Percentiles rank a stretch among this genome's conserved stretches.
Conservation (phyloP, 2,329 filamentous ascomycete genomes). For the Allantophomopsis lycopodina region DNA sequence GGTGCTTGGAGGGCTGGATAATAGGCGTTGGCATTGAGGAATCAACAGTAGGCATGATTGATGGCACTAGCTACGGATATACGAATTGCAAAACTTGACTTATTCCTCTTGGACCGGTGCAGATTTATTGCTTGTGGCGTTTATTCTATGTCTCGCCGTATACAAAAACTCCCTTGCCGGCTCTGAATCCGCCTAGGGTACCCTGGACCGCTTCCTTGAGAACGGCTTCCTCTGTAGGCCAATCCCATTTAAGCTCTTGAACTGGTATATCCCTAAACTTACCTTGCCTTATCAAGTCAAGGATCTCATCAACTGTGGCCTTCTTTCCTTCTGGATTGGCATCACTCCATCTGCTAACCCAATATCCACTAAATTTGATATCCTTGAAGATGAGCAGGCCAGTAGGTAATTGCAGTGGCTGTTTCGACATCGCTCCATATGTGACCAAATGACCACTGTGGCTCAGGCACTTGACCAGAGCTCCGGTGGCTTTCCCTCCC, state of each 20-base stretch:
- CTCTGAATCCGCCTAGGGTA: constrained; percentile 70
- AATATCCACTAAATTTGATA: constrained; percentile 81
- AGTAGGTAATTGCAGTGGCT: constrained; percentile 70
- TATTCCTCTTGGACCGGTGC: no score
- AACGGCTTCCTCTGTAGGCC: constrained; percentile 58
- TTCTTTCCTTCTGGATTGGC: constrained; percentile 59
- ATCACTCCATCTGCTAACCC: constrained; percentile 85
- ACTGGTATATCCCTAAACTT: constrained; percentile 75
- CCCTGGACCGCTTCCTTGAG: constrained; percentile 67
- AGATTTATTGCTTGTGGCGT: no score
- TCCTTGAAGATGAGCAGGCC: constrained; percentile 89
- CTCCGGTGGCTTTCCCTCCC: constrained; percentile 71
- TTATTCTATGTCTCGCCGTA: constrained; percentile 40
- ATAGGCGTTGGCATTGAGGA: constrained; percentile 1
- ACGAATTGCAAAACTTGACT: no score
- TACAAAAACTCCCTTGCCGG: constrained; percentile 82
- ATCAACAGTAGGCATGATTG: no score
- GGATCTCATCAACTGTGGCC: constrained; percentile 71
- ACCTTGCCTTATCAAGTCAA: constrained; percentile 60
- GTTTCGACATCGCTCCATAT: constrained; percentile 89
- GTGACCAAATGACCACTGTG: constrained; percentile 68
- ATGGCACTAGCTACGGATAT: no score
- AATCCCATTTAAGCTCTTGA: constrained; percentile 71
- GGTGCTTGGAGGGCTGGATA: not conserved
- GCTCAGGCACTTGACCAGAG: constrained; percentile 61